These are phyloP conservation scores for Venturia carpophila DNA, from an alignment of 2,329 filamentous ascomycete species.

Conservation along the genomic window DNA sequence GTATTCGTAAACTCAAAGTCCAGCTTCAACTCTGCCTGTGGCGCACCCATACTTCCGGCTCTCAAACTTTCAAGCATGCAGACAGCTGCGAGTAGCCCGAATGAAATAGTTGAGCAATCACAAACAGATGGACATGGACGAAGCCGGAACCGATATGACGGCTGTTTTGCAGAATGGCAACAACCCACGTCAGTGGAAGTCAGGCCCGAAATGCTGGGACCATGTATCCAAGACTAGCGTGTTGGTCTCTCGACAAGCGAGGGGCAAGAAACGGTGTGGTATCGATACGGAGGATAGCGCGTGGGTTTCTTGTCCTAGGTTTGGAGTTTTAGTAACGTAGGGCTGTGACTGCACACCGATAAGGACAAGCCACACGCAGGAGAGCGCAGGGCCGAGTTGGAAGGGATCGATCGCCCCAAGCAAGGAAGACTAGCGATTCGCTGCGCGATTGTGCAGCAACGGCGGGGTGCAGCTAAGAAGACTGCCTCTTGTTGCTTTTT, in stretches of 20 bases:
- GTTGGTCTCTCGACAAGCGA: neutral
- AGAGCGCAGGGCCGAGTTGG: neutral
- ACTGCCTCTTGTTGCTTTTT: neutral
- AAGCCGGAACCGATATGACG: neutral
- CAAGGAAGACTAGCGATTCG: constrained; percentile 6
- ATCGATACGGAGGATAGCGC: constrained; percentile 5
- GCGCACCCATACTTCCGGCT: neutral
- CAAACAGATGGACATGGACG: neutral
- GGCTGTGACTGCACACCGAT: constrained; percentile 2
- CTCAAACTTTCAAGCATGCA: neutral
- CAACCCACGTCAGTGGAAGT: neutral
- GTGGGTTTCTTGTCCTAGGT: too few relatives aligned
- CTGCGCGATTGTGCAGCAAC: neutral
- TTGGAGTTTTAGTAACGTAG: neutral
- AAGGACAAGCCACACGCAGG: constrained; percentile 1
- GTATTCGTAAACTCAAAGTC: constrained; percentile 18
- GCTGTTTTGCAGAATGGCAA: neutral
- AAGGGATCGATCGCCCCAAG: neutral
- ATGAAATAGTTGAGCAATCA: constrained; percentile 1
- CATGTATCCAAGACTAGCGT: neutral
- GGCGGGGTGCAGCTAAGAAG: constrained; percentile 2
- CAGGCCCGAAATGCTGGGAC: neutral
- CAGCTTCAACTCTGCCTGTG: constrained; percentile 10
- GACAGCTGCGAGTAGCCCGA: neutral
- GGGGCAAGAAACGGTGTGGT: constrained; percentile 4